Percentiles rank a stretch among this genome's conserved stretches.
Conservation (phyloP, 352 stramenopile species). For the Phytopythium mirpurense region DNA sequence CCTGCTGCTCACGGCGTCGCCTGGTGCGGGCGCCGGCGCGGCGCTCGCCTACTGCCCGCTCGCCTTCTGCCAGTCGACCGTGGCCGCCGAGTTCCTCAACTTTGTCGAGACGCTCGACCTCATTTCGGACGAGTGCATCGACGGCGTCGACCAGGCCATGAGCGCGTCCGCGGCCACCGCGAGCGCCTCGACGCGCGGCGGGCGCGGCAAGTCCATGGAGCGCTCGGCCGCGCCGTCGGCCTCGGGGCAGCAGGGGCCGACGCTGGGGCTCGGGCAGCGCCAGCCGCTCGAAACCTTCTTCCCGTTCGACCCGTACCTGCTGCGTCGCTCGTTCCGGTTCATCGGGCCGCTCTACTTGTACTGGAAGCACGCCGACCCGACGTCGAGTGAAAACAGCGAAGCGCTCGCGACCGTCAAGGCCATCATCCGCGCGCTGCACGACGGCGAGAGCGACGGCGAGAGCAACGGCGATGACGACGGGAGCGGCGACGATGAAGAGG, state of each 20-base stretch:
- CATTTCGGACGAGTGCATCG: slow-evolving; percentile 69
- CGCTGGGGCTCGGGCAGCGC: slow-evolving; percentile 37
- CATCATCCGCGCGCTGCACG: slow-evolving; percentile 54
- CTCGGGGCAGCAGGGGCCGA: slow-evolving; percentile 14
- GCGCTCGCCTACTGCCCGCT: slow-evolving; percentile 47
- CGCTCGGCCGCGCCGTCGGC: slow-evolving; percentile 43
- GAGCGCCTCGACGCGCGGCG: slow-evolving; percentile 2
- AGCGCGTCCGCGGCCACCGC: slow-evolving; percentile 33
- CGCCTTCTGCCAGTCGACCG: slow-evolving; percentile 72
- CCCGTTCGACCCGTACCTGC: slow-evolving; percentile 96
- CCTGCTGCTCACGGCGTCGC: slow-evolving; percentile 45
- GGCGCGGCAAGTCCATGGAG: slow-evolving; percentile 55
- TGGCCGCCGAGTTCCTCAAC: slow-evolving; percentile 81
- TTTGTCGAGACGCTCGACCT: slow-evolving; percentile 75
- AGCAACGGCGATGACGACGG: slow-evolving; percentile 36
- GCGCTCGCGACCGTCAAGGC: slow-evolving; percentile 54
- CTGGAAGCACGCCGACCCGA: slow-evolving; percentile 90
- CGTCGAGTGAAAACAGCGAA: slow-evolving; percentile 62
- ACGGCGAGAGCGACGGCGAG: slow-evolving; percentile 26
- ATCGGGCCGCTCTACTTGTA: slow-evolving; percentile 93
- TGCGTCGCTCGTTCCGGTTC: slow-evolving; percentile 90
- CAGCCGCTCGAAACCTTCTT: slow-evolving; percentile 91
- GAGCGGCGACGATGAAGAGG: slow-evolving; percentile 17
- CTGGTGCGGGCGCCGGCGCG: too few species aligned
- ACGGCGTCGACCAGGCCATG: slow-evolving; percentile 69